Conservation (phyloP, 1,139 yeast species). For the Sugiyamaella paludigena region DNA sequence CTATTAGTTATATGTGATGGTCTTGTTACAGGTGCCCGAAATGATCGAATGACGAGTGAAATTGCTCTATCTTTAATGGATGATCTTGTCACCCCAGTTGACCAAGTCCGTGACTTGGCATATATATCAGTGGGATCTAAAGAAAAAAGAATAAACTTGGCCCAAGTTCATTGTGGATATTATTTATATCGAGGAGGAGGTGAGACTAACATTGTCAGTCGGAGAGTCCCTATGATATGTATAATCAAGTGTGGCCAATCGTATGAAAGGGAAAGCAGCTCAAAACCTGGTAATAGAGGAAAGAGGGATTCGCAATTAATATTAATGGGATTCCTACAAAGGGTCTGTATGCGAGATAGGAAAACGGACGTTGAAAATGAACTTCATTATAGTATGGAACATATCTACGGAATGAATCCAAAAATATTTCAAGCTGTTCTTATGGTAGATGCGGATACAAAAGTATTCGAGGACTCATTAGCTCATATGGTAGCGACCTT, state of each 20-base stretch:
- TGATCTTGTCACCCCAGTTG: conserved; percentile 42
- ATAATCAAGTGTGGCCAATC: conserved; percentile 35
- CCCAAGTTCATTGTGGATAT: conserved; percentile 35
- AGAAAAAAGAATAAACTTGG: conserved; percentile 33
- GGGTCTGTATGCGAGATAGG: conserved; percentile 39
- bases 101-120: conserved; percentile 25
- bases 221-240: conserved; percentile 46
- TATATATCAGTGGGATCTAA: conserved; percentile 38
- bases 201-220: conserved; percentile 30
- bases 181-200: conserved; percentile 45
- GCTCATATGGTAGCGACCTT: conserved; percentile 35
- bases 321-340: conserved; percentile 37
- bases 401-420: conserved; percentile 35
- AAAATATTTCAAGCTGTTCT: conserved; percentile 35
- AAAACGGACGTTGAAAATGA: conserved; percentile 39
- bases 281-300: conserved; percentile 39
- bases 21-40: conserved; percentile 30
- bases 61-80: conserved; percentile 54
- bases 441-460: conserved; percentile 42
- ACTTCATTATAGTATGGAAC: conserved; percentile 34
- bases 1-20: conserved; percentile 38
- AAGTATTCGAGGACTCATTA: conserved; percentile 34
- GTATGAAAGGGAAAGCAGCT: conserved; percentile 43
- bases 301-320: conserved; percentile 41
- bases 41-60: conserved; percentile 32